These are phyloP conservation scores for Ganoderma multipileum DNA, from an alignment of 1,284 basidiomycete species.

Conservation along the genomic window DNA sequence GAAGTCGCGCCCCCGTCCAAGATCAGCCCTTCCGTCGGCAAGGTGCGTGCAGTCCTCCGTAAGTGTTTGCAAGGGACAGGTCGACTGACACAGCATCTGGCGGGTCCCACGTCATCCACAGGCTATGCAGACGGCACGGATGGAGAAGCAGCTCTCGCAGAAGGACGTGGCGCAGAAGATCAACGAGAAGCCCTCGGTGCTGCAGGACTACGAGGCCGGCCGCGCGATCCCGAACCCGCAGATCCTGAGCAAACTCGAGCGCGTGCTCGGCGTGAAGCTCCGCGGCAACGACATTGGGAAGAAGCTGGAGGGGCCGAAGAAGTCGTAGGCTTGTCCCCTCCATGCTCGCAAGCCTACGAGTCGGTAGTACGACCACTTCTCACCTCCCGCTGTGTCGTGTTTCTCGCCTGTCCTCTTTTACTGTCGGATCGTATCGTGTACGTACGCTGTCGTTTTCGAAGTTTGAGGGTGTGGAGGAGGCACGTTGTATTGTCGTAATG, in stretches of 20 bases:
- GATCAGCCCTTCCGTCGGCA: conserved; percentile 81
- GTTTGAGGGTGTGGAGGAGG: neutral
- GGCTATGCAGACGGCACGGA: conserved; percentile 87
- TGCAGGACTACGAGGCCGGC: conserved; percentile 91
- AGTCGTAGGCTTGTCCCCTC: conserved; percentile 56
- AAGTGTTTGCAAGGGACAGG: too few relatives aligned
- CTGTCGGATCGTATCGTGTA: neutral
- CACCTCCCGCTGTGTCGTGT: neutral
- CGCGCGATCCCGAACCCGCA: conserved; percentile 92
- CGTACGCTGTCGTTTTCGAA: neutral
- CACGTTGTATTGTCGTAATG: conserved; percentile 15
- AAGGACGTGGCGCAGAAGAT: conserved; percentile 95
- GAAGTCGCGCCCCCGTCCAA: conserved; percentile 96
- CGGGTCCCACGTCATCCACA: conserved; percentile 38
- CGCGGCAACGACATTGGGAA: conserved; percentile 86
- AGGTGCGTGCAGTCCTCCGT: conserved; percentile 67
- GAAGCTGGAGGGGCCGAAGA: conserved; percentile 80
- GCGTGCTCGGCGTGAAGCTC: conserved; percentile 90
- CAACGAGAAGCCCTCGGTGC: conserved; percentile 88
- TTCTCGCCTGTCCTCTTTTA: neutral
- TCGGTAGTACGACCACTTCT: too few relatives aligned
- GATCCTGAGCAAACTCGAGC: conserved; percentile 92
- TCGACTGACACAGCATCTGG: neutral
- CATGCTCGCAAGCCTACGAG: conserved; percentile 26
- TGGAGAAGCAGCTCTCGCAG: conserved; percentile 83